Evolutionary conservation across 2,329 filamentous ascomycete genomes (phyloP).

Genomic region (Botrytis cinerea): DNA sequence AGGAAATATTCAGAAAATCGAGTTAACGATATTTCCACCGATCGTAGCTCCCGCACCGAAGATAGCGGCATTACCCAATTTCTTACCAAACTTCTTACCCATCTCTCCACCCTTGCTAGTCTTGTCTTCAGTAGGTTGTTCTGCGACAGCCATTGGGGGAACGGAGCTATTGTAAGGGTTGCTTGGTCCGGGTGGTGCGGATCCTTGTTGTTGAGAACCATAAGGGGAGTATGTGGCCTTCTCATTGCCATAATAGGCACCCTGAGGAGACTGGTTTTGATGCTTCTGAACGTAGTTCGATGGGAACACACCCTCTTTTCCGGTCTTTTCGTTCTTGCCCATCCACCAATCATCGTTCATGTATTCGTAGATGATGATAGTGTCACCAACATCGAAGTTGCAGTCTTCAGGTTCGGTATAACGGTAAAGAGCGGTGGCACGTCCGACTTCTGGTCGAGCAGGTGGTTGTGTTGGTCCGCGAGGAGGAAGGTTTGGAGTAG

Average conservation of each 20-base stretch:
- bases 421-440: conserved; percentile 79
- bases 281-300: conserved; percentile 81
- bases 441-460: conserved; percentile 59
- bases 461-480: conserved; percentile 36
- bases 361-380: conserved; percentile 79
- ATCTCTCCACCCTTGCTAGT: conserved; percentile 57
- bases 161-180: conserved; percentile 69
- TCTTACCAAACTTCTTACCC: conserved; percentile 96
- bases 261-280: conserved; percentile 39
- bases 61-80: conserved; percentile 79
- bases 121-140: conserved; percentile 49
- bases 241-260: conserved; percentile 32
- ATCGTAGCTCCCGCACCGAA: conserved; percentile 93
- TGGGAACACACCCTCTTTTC: conserved; percentile 91
- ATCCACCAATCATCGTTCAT: conserved; percentile 99
- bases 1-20: conserved; percentile 67
- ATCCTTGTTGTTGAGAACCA: conserved; percentile 29
- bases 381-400: conserved; percentile 77
- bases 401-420: conserved; percentile 83
- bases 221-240: conserved; percentile 26
- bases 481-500: conserved; percentile 35
- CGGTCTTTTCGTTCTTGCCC: conserved; percentile 81
- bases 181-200: conserved; percentile 50
- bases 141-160: conserved; percentile 72
- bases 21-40: conserved; percentile 85